Evolutionary conservation across 2,329 filamentous ascomycete species (phyloP).

Genomic region (Aspergillus quadrilineatus): DNA sequence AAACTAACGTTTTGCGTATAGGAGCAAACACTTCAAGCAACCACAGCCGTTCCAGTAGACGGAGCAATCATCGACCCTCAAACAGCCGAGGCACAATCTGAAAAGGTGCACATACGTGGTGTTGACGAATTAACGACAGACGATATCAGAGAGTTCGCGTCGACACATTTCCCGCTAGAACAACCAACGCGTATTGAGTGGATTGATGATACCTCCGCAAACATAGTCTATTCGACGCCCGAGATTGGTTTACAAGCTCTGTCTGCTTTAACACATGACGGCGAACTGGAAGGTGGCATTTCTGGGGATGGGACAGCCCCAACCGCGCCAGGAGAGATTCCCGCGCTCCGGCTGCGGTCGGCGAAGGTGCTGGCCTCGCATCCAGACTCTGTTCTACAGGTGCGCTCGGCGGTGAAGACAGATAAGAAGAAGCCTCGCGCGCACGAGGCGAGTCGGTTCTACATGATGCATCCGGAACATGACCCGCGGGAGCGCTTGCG

Average conservation of each 20-base stretch:
- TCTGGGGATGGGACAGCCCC: neutral
- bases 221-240: conserved; percentile 69
- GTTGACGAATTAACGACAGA: conserved; percentile 77
- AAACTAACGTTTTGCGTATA: conserved; percentile 13
- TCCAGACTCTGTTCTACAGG: conserved; percentile 66
- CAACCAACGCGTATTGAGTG: conserved; percentile 72
- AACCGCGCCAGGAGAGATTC: conserved; percentile 46
- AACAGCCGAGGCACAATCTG: conserved; percentile 37
- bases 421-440: conserved; percentile 82
- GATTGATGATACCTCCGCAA: conserved; percentile 91
- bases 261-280: conserved; percentile 45
- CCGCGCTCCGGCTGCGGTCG: conserved; percentile 63
- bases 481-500: conserved; percentile 74
- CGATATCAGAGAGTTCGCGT: conserved; percentile 74
- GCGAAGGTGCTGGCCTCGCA: conserved; percentile 68
- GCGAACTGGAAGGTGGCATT: conserved; percentile 34
- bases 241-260: conserved; percentile 57
- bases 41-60: conserved; percentile 19
- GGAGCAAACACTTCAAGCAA: conserved; percentile 21
- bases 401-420: conserved; percentile 70
- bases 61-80: conserved; percentile 26
- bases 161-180: conserved; percentile 62
- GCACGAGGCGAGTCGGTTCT: conserved; percentile 80
- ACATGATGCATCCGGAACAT: conserved; percentile 85
- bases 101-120: conserved; percentile 81